These are phyloP conservation scores for Kingdonia uniflora DNA, from an alignment of 164 flowering plant genomes.

Conservation along the genomic window DNA sequence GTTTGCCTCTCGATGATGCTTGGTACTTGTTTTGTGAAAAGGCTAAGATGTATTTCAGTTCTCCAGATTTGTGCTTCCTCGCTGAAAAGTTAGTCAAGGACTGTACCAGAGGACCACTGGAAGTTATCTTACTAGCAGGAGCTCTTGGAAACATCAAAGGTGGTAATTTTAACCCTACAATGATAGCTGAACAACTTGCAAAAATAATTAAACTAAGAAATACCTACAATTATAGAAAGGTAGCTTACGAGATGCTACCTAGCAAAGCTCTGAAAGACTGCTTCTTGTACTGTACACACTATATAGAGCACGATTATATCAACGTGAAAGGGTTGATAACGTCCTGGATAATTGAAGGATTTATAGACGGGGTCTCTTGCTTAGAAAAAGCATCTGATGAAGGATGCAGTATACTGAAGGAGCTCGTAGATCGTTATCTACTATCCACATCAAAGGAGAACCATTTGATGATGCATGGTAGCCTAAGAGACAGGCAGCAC, in stretches of 20 bases:
- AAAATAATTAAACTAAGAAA: background rate
- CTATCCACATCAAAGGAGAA: background rate
- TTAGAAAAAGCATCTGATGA: background rate
- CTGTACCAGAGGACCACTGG: background rate
- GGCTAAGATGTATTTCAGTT: background rate
- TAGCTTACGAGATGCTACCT: background rate
- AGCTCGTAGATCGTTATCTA: conserved; percentile 1
- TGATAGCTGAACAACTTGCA: too few species aligned
- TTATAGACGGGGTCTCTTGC: background rate
- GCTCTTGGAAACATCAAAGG: background rate
- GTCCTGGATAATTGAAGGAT: background rate
- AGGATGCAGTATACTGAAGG: background rate
- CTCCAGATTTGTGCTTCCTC: background rate
- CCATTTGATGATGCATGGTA: background rate
- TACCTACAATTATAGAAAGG: background rate
- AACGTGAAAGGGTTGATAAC: background rate
- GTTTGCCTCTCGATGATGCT: background rate
- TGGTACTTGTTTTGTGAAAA: background rate
- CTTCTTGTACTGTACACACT: background rate
- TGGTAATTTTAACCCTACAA: too few species aligned
- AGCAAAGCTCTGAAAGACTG: background rate
- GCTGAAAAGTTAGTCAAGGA: background rate
- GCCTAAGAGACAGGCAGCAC: background rate
- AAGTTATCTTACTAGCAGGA: conserved; percentile 1
- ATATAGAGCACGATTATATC: background rate